Conservation (phyloP, 208 protist species). For the Crithidia brevicula region DNA sequence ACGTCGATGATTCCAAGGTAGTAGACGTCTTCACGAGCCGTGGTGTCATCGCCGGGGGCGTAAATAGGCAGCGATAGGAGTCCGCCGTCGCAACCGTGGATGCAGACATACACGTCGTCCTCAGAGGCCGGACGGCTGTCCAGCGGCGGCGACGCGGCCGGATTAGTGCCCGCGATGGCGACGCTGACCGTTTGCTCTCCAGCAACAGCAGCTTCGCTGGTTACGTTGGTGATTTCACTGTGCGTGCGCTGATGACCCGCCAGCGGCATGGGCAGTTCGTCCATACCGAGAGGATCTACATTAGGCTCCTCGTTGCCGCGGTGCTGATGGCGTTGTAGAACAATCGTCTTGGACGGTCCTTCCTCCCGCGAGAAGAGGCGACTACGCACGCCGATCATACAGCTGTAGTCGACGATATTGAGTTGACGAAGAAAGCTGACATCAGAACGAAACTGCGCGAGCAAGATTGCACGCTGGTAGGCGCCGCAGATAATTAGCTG, state of each 20-base stretch:
- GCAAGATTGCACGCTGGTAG: conserved; percentile 74
- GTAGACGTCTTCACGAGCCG: conserved; percentile 87
- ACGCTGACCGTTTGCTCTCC: conserved; percentile 25
- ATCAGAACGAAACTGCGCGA: conserved; percentile 89
- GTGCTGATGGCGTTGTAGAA: conserved; percentile 36
- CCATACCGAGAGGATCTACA: conserved; percentile 15
- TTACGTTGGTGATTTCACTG: conserved; percentile 26
- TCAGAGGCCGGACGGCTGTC: conserved; percentile 22
- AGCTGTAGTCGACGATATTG: conserved; percentile 93
- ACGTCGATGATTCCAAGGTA: conserved; percentile 95
- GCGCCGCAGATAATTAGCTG: conserved; percentile 85
- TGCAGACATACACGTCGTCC: conserved; percentile 57
- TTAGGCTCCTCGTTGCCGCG: conserved; percentile 8
- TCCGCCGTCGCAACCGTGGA: conserved; percentile 83
- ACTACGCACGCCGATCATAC: conserved; percentile 91
- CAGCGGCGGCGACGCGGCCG: neutral
- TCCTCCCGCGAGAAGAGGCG: conserved; percentile 73
- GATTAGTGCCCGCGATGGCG: neutral
- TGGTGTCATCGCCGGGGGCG: conserved; percentile 63
- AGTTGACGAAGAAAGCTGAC: conserved; percentile 73
- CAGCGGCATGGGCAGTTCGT: neutral
- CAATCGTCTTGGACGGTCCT: conserved; percentile 62
- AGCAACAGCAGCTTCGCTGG: conserved; percentile 14
- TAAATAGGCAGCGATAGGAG: conserved; percentile 84
- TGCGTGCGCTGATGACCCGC: neutral